These are phyloP conservation scores for Coemansia sp. DNA, from an alignment of 192 early-diverging fungal genomes.

Conservation along the genomic window DNA sequence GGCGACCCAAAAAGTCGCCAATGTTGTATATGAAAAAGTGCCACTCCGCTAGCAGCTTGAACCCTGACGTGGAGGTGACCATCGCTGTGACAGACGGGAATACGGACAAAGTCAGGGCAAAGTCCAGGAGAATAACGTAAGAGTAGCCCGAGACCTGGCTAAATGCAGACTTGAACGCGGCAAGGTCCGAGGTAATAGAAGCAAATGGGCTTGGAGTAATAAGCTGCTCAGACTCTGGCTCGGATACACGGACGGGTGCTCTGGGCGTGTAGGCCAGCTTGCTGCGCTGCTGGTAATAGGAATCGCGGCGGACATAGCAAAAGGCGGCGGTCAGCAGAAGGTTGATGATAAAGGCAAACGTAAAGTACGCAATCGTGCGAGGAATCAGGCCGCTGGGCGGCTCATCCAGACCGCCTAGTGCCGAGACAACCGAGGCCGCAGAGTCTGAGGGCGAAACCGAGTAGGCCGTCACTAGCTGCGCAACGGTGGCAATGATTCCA, in stretches of 20 bases:
- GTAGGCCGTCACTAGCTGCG: slow-evolving; percentile 65
- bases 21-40: slow-evolving; percentile 75
- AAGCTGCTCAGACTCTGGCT: slow-evolving; percentile 29
- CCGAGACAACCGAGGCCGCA: background rate
- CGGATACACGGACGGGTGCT: background rate
- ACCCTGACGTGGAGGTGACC: slow-evolving; percentile 57
- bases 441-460: slow-evolving; percentile 25
- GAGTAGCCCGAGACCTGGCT: slow-evolving; percentile 53
- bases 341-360: slow-evolving; percentile 40
- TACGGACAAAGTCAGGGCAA: slow-evolving; percentile 67
- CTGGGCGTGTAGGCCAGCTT: slow-evolving; percentile 26
- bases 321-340: slow-evolving; percentile 35
- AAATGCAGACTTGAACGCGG: slow-evolving; percentile 38
- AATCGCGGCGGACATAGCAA: slow-evolving; percentile 26
- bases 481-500: slow-evolving; percentile 66
- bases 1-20: slow-evolving; percentile 73
- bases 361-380: slow-evolving; percentile 52
- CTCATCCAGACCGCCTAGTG: background rate
- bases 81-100: slow-evolving; percentile 76
- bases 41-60: slow-evolving; percentile 51
- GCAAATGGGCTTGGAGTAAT: slow-evolving; percentile 10
- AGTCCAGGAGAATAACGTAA: slow-evolving; percentile 61
- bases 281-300: slow-evolving; percentile 49
- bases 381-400: slow-evolving; percentile 22
- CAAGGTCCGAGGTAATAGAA: slow-evolving; percentile 14